Evolutionary conservation across 148 eudicot species (phyloP), one percentile per base, ranked within the genome.

Genomic region (Pharnaceum exiguum): DNA sequence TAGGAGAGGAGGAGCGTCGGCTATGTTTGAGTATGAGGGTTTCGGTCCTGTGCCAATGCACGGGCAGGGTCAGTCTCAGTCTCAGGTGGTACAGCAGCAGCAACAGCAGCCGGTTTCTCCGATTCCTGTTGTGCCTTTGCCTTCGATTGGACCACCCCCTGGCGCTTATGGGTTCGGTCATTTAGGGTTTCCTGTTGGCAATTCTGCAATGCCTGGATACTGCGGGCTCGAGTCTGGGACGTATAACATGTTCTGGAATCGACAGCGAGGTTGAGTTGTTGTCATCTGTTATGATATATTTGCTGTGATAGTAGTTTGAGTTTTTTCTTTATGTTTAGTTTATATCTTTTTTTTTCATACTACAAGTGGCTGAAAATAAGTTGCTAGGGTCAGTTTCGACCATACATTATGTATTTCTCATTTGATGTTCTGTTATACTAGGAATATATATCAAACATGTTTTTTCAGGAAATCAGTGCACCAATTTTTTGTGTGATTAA

Each of bases 141-240:
- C 70, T 10, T 29, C 58, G 65, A 43, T 22, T 10, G 75, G 60
- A 16, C 65, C 69, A 48, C 37, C 70, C 46, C 6, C 18, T 4
- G 51, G 46, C 22, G 7, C 56, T 30, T 57, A 57, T 67, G 72
- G 69, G 23, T 57, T 47, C 22, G 72, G 65, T 39, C 69, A 63
- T 73, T 27, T 62, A 50, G 68, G 72, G 15, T 33, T 57, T 7
- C 31, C 57, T 22, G 46, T 62, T 30, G 62, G 62, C 13, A 42
- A 3, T 31, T 51, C 71, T 37, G 44, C 33, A 8, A 46, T 57
- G n/a, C 38, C 51, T n/a, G 75, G 69, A 4, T 75, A 71, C 51
- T 57, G 66, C 38, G 77, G 69, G 32, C 39, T 68, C 4, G 77
- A 68, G 42, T 62, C 73, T 22, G 65, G 56, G 36, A 60, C 55